A percentile compares a stretch with the other conserved stretches of the same genome.
Conservation (phyloP, 2,329 filamentous ascomycete genomes). For the Dichotomopilus funicola region DNA sequence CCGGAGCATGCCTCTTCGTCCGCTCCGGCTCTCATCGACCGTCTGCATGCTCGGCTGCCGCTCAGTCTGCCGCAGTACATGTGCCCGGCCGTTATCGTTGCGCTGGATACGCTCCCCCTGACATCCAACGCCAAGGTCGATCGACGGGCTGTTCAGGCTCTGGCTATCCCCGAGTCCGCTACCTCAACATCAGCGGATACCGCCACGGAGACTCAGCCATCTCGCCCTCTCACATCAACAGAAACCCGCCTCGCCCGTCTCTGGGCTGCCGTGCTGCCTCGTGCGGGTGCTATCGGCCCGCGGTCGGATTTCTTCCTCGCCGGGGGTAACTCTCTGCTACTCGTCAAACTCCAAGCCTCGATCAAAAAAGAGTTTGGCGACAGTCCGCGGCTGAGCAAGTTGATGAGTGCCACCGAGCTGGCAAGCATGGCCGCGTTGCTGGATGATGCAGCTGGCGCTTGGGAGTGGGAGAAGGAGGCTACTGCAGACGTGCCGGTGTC, state of each 20-base stretch:
- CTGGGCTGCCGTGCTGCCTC: background rate
- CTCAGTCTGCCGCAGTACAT: conserved; percentile 4
- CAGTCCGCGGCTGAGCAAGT: background rate
- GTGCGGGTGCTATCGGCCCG: background rate
- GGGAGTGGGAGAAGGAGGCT: background rate
- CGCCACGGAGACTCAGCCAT: background rate
- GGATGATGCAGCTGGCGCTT: background rate
- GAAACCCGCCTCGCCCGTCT: background rate
- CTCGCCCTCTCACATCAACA: background rate
- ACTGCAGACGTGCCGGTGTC: background rate
- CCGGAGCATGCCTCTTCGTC: background rate
- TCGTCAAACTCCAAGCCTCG: background rate
- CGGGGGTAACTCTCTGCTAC: conserved; percentile 5
- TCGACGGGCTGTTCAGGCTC: background rate
- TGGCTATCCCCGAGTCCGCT: background rate
- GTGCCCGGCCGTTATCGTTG: background rate
- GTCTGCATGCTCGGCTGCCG: background rate
- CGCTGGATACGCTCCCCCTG: background rate
- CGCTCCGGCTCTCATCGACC: background rate
- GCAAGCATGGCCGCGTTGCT: background rate
- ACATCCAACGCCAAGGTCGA: background rate
- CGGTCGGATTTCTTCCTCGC: background rate
- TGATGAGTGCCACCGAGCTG: background rate
- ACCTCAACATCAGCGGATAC: background rate
- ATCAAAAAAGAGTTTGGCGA: background rate